Percentiles rank a stretch among this genome's conserved stretches.
These are phyloP conservation scores for Annulohypoxylon maeteangense DNA, from an alignment of 495 filamentous ascomycete genomes.

Conservation along the genomic window DNA sequence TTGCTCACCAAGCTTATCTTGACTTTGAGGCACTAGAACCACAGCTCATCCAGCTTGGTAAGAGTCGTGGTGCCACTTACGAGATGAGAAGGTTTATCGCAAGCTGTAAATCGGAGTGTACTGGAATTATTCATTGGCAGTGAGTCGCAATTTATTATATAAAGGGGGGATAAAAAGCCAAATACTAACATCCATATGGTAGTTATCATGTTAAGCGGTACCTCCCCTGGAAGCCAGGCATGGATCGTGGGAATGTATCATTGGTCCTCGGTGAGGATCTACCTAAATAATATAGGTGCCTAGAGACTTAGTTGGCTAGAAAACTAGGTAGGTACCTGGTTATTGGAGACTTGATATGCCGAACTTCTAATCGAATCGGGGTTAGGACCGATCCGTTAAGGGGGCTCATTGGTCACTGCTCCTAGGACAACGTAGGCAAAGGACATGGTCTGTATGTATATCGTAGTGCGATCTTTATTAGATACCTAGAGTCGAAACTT, in stretches of 20 bases:
- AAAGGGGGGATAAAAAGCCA: not conserved
- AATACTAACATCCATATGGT: conserved; percentile 1
- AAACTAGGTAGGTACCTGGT: not conserved
- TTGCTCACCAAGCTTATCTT: conserved; percentile 8
- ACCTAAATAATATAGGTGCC: not conserved
- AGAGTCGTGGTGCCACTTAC: not conserved
- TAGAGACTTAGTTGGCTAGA: not conserved
- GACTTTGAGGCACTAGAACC: conserved; percentile 19
- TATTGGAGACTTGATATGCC: not conserved
- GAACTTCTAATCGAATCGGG: not conserved
- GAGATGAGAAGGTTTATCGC: conserved; percentile 24
- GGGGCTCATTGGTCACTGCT: not conserved
- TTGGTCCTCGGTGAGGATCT: conserved; percentile 16
- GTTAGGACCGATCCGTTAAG: not conserved
- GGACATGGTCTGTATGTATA: not conserved
- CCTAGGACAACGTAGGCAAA: not conserved
- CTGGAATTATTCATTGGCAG: conserved; percentile 23
- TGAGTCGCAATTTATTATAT: not conserved
- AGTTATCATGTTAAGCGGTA: conserved; percentile 24
- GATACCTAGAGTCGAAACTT: not conserved
- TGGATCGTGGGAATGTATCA: conserved; percentile 6
- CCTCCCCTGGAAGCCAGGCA: conserved; percentile 22
- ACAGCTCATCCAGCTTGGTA: conserved; percentile 21
- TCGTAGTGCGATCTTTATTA: not conserved
- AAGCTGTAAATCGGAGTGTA: conserved; percentile 7